Evolutionary conservation across 2,329 filamentous ascomycete genomes (phyloP), one percentile per base, ranked within the genome.

Genomic region (Pyrenophora graminea): DNA sequence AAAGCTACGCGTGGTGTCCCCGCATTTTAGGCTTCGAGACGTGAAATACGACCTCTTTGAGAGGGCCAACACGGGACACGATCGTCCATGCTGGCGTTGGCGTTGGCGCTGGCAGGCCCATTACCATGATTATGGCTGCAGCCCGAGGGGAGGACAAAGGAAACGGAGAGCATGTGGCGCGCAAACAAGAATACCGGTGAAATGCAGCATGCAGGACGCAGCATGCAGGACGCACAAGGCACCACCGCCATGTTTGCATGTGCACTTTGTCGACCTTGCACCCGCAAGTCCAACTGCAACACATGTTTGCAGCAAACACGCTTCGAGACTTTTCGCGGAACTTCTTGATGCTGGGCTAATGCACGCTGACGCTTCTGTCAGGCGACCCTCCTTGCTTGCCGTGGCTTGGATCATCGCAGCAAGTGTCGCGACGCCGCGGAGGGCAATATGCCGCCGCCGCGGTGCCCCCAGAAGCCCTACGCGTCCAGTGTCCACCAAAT

Each of bases 11-110:
- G 55, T 56, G 50, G 51, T 53, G 58, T 59, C 64, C 48, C 67
- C 68, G 66, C 66, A 68, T 53, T 65, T 64, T 68, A 64, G 56
- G 47, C 63, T 69, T 67, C 55, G 45, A 30, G 39, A 51, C 49
- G 21, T 41, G 45, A 45, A 43, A 56, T 53, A 39, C 40, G 45
- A 31, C 18, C n/a, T 27, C 17, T 49, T 30, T 1, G 17, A 25
- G 33, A 43, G 32, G 25, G 42, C 15, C 23, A 30, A 12, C 18
- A 45, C 54, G 58, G 54, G 45, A 53, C 46, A 46, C 54, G 47
- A 52, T 56, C 36, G 54, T 41, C 51, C 37, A 55, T 58, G 55
- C 53, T 42, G 46, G 45, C 45, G 44, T 32, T 39, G 39, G 32
- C 36, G 55, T 51, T 42, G 46, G 45, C 45, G 44, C 36, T 39